Base-by-base conservation (phyloP, 1,139 yeast species). In the Blastobotrys indianensis region DNA sequence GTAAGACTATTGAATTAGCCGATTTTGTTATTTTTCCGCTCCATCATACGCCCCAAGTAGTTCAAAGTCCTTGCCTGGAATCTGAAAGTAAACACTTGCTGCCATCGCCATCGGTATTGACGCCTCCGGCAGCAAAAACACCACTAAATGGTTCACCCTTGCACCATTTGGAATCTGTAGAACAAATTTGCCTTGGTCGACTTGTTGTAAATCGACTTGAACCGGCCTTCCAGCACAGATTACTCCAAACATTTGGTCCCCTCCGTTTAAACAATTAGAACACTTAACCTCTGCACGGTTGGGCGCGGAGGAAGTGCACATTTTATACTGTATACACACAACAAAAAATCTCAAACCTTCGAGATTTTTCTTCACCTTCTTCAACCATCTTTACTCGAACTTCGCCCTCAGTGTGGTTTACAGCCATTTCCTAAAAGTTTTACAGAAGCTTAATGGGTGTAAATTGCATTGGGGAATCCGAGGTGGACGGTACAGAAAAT, bases 71-170 rank as follows among this genome's bases (percentile, higher is more conserved):
- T 73, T 71, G 23, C 75, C 75, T 1, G 95, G 95, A 47, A 88
- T 67, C 62, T 92, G 95, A 65, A 88, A 90, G 65, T 85, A 92
- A 2, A 92, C 86, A 40, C 90, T 73, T 0, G 97, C 97, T 0
- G 92, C 80, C 57, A 73, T 82, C 44, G 76, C 76, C 1, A 79
- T 74, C 46, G 90, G 95, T 39, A 85, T 69, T 4, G 70, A 72
- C 2, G 75, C 73, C 47, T 79, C 84, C 1, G 96, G 96, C 9
- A 87, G 72, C 34, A 85, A 68, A 59, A 87, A 87, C 15, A 87
- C 69, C 2, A 92, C 82, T 44, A 87, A 73, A 60, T 85, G 90
- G 41, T 87, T 81, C 33, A 83, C 73, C 49, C 73, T 74, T 20
- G 80, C 69, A 0, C 85, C 87, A 60, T 81, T 79, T 46, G 75